Evolutionary conservation across 352 stramenopile genomes (phyloP).

Genomic region (Phytopythium helicoides): DNA sequence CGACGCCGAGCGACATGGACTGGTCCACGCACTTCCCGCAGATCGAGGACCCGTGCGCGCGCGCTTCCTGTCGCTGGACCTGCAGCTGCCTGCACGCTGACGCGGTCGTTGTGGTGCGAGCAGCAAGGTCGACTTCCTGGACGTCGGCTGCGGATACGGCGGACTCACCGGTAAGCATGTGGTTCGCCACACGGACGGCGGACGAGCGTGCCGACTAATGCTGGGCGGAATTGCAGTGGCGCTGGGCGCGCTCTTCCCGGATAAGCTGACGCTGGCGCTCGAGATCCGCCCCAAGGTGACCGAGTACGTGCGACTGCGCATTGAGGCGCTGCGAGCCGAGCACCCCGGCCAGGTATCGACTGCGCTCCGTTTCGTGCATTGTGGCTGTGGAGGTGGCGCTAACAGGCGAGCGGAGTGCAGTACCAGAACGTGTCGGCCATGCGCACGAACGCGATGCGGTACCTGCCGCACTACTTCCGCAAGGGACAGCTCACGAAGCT

Average conservation of each 20-base stretch:
- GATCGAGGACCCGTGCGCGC: conserved; percentile 66
- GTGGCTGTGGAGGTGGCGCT: not conserved
- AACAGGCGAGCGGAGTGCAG: conserved; percentile 13
- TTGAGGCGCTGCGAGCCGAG: conserved; percentile 85
- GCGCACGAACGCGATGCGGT: conserved; percentile 96
- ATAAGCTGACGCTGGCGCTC: conserved; percentile 95
- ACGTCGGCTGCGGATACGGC: conserved; percentile 98
- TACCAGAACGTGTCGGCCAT: conserved; percentile 97
- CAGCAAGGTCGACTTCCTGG: conserved; percentile 91
- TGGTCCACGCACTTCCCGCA: conserved; percentile 93
- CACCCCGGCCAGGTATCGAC: conserved; percentile 39
- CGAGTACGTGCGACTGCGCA: conserved; percentile 90
- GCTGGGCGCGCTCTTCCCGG: conserved; percentile 87
- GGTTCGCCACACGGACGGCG: no score
- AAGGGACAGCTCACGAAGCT: conserved; percentile 94
- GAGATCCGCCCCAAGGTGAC: conserved; percentile 97
- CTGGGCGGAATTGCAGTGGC: conserved; percentile 58
- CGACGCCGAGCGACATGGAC: conserved; percentile 86
- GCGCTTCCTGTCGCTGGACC: not conserved
- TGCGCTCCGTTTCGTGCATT: not conserved
- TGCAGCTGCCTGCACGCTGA: not conserved
- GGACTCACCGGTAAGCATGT: conserved; percentile 90
- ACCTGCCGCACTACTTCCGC: conserved; percentile 81
- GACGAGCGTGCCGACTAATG: not conserved
- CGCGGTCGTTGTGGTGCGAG: not conserved